Base-by-base conservation (phyloP, 1,284 basidiomycete species). In the Ganoderma sp. region DNA sequence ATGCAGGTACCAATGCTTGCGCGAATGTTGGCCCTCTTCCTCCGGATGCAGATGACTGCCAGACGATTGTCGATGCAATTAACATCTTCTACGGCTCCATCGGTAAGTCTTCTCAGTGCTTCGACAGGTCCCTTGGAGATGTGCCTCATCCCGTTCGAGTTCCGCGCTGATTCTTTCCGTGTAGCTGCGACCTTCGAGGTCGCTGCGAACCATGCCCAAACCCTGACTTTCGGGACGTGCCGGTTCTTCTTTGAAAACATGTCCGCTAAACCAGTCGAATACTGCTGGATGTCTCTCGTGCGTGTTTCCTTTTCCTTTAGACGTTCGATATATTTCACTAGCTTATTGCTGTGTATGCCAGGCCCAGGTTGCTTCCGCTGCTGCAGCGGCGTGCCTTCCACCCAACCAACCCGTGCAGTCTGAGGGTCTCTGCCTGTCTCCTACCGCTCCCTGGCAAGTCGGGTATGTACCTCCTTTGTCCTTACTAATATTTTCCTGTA, bases 221-320 rank as follows among this genome's bases (percentile, higher is more conserved):
- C 73, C 56, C 73, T 78, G 64, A 68, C 74, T 14, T 78, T 75
- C 71, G 73, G 76, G 37, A 78, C 78, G 10, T 78, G 77, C 66
- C 74, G 74, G 34, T 71, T 75, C 68, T 76, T 75, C 72, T 76
- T 76, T 64, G 69, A 75, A 66, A 76, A 77, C 69, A 66, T 73
- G 57, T 70, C 69, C 39, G 56, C 65, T 32, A 39, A 41, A 1
- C 50, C 74, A 28, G 62, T 77, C 32, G 73, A 75, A 56, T 76
- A 72, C 68, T 78, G 77, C 73, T 77, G 77, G 77, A 67, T 71
- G 41, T 66, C 74, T 34, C 64, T 78, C 62, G 75, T 75, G 37
- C 63, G 72, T 64, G n/a, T 14, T 4, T 3, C 37, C n/a, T 34
- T 48, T 56, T 39, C 39, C 22, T 52, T 22, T 52, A 15, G 61